Percentiles rank a stretch among this genome's conserved stretches.
Conservation (phyloP, 208 protist species). For the Leishmania turanica region DNA sequence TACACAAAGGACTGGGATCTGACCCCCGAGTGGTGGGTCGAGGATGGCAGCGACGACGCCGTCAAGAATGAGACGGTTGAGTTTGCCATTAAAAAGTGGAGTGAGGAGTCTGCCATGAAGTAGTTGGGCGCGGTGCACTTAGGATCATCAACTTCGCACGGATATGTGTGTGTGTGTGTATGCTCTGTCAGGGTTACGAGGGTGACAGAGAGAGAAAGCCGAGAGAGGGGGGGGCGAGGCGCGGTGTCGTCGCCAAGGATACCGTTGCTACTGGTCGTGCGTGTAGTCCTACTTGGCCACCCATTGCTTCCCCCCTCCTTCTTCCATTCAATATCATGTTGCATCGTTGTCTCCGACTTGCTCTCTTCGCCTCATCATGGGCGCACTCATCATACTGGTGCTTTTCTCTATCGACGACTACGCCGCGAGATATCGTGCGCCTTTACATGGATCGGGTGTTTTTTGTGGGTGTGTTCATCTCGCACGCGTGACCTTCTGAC, state of each 20-base stretch:
- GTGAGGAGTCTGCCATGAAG: conserved; percentile 25
- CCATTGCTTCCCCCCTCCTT: background rate
- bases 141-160: conserved; percentile 1
- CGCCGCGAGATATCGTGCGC: background rate
- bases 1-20: conserved; percentile 70
- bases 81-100: conserved; percentile 57
- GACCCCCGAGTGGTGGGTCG: conserved; percentile 46
- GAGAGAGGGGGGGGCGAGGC: background rate
- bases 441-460: background rate
- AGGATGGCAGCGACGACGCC: conserved; percentile 26
- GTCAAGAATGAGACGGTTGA: conserved; percentile 59
- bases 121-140: conserved; percentile 15
- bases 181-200: background rate
- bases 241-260: background rate
- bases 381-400: background rate
- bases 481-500: background rate
- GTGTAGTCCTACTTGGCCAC: background rate
- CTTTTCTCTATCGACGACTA: background rate
- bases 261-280: background rate
- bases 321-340: background rate
- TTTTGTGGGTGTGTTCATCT: background rate
- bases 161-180: background rate
- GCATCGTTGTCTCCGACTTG: background rate
- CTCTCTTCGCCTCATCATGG: background rate
- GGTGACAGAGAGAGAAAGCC: background rate